Base-by-base conservation (phyloP, 2,329 filamentous ascomycete genomes). In the Penicillium freii region DNA sequence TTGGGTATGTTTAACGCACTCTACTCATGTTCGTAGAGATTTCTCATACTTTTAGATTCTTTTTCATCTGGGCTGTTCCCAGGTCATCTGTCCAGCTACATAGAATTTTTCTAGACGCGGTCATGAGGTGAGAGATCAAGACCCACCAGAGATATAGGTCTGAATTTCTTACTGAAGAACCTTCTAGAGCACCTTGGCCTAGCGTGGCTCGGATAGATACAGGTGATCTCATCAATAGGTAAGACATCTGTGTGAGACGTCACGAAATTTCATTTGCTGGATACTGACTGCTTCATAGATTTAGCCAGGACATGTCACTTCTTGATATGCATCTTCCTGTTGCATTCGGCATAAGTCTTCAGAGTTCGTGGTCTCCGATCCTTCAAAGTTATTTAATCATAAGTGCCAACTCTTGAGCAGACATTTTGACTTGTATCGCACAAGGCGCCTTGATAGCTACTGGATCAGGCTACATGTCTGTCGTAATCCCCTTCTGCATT, bases 241-340 rank as follows among this genome's bases (percentile, higher is more conserved):
- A 29, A 2, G 27, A 29, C 7, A 29, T 29, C 27, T 23, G 21
- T 9, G 27, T 2, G 27, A 29, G 27, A 29, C 27, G 27, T 7
- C 27, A 29, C 27, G 8, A 29, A 29, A 29, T 29, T 29, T 29
- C 8, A 29, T 9, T 29, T 29, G 8, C 27, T 29, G 27, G 8
- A 29, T 29, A 7, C 27, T 29, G 27, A 29, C 8, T 29, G 8
- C 27, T 29, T 61, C 55, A n/a, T 19, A 56, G 59, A 0, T 64
- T 64, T 51, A 64, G 61, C 25, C 77, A 80, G 58, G 79, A 81
- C 64, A 69, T 80, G 7, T 66, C 72, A 50, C 66, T 81, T 21
- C 75, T 80, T 15, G 78, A 81, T 46, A 74, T 71, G 63, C 70
- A 76, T 48, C 66, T 81, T 11, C 74, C 75, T 4, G 58, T 72